Percentiles rank a stretch among this genome's conserved stretches.
phyloP scores from a whole-genome alignment of 495 filamentous ascomycete species.

The Xylaria venustula region DNA sequence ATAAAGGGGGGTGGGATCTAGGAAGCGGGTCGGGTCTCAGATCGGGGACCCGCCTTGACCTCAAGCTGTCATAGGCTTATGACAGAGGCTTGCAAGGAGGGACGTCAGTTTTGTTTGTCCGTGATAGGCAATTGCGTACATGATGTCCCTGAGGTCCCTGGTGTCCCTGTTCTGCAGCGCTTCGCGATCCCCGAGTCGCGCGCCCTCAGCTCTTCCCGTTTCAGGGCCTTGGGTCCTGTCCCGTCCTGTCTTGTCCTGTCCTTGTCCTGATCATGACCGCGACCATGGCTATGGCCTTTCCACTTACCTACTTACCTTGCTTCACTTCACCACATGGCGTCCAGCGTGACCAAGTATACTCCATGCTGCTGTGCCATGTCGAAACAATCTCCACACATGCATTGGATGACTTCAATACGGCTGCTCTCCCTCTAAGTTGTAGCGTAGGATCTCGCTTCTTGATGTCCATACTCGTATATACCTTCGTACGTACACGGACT shows the following conservation, averaged over 20 bases:
- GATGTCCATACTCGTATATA: constrained; percentile 2
- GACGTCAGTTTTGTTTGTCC: constrained; percentile 1
- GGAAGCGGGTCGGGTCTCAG: constrained; percentile 15
- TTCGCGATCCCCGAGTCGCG: constrained; percentile 3
- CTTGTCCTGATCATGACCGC: background rate
- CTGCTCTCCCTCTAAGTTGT: background rate
- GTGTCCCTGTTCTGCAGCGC: constrained; percentile 1
- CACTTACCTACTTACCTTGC: constrained; percentile 10
- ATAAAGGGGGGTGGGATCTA: constrained; percentile 9
- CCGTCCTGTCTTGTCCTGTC: background rate
- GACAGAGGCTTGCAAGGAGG: constrained; percentile 1
- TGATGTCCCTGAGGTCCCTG: background rate
- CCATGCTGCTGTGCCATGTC: constrained; percentile 4
- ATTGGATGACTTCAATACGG: constrained; percentile 2
- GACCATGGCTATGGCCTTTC: background rate
- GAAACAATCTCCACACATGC: constrained; percentile 4
- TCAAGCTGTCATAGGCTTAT: background rate
- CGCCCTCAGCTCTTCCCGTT: constrained; percentile 17
- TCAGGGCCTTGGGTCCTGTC: background rate
- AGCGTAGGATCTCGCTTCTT: constrained; percentile 10
- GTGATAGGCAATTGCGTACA: constrained; percentile 16
- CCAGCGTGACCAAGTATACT: constrained; percentile 7
- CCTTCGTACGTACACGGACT: background rate
- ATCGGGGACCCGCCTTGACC: constrained; percentile 10
- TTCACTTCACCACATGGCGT: constrained; percentile 11